Evolutionary conservation across 2,329 filamentous ascomycete species (phyloP).

Genomic region (Camptophora hylomeconis): DNA sequence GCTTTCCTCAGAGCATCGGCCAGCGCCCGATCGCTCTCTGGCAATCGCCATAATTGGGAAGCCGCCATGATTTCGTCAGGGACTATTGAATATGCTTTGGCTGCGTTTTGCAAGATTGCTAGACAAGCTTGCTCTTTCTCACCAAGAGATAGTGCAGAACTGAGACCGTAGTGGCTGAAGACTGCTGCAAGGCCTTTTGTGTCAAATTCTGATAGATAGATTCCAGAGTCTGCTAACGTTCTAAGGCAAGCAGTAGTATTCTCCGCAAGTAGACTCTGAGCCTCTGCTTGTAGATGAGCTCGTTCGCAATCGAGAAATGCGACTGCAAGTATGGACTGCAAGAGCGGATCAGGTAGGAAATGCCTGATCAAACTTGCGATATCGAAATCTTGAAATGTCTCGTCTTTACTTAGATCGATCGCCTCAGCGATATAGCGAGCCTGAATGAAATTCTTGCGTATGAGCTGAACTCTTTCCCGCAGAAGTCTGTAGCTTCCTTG

Average conservation of each 20-base stretch:
- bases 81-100: slow-evolving; percentile 9
- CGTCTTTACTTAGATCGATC: slow-evolving; percentile 78
- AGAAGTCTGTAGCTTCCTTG: slow-evolving; percentile 78
- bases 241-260: slow-evolving; percentile 7
- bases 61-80: slow-evolving; percentile 28
- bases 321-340: slow-evolving; percentile 76
- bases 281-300: slow-evolving; percentile 76
- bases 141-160: slow-evolving; percentile 11
- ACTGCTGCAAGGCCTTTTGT: slow-evolving; percentile 5
- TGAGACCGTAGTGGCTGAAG: slow-evolving; percentile 9
- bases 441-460: slow-evolving; percentile 67
- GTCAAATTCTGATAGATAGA: slow-evolving; percentile 1
- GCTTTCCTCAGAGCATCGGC: slow-evolving; percentile 20
- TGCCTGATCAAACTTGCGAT: slow-evolving; percentile 91
- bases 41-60: slow-evolving; percentile 32
- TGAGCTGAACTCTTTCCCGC: slow-evolving; percentile 71
- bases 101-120: slow-evolving; percentile 10
- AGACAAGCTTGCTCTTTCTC: slow-evolving; percentile 6
- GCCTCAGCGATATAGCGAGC: slow-evolving; percentile 85
- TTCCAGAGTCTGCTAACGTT: slow-evolving; percentile 8
- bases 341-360: slow-evolving; percentile 80
- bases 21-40: slow-evolving; percentile 22
- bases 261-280: slow-evolving; percentile 12
- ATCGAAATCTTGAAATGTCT: slow-evolving; percentile 92
- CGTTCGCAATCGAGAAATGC: slow-evolving; percentile 77